A percentile compares a stretch with the other conserved stretches of the same genome.
These are phyloP conservation scores for Colletotrichum sojae DNA, from an alignment of 2,329 filamentous ascomycete species.

Conservation along the genomic window DNA sequence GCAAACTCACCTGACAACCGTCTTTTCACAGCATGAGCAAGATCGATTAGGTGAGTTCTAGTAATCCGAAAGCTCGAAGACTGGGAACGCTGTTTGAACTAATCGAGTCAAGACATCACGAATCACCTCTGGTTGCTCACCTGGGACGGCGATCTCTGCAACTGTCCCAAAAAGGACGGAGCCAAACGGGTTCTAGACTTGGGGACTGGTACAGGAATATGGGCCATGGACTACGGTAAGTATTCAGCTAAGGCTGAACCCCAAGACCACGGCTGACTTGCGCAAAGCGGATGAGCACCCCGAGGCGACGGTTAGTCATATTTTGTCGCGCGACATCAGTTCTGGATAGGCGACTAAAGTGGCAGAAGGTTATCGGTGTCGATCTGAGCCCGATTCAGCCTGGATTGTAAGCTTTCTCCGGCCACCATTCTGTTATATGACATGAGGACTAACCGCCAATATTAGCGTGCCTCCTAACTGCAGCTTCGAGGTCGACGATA, in stretches of 20 bases:
- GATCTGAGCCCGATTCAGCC: slow-evolving; percentile 55
- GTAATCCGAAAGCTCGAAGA: not conserved
- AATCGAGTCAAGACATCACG: slow-evolving; percentile 48
- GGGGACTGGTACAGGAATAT: slow-evolving; percentile 46
- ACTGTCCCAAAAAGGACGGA: slow-evolving; percentile 45
- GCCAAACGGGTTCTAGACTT: slow-evolving; percentile 43
- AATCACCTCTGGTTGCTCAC: slow-evolving; percentile 53
- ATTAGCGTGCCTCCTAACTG: slow-evolving; percentile 59
- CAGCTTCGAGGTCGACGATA: slow-evolving; percentile 57
- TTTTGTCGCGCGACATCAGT: too few relatives aligned
- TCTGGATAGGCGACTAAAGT: not conserved
- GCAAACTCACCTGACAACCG: not conserved
- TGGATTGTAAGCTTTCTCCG: slow-evolving; percentile 41
- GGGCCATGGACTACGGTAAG: slow-evolving; percentile 46
- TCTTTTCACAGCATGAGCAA: not conserved
- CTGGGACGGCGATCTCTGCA: slow-evolving; percentile 47
- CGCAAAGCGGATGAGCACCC: slow-evolving; percentile 48
- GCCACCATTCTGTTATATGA: too few relatives aligned
- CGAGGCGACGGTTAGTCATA: slow-evolving; percentile 44
- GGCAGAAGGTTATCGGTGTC: slow-evolving; percentile 45
- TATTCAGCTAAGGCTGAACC: too few relatives aligned
- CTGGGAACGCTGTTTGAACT: not conserved
- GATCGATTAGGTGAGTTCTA: slow-evolving; percentile 25
- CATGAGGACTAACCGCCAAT: not conserved
- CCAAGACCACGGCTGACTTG: slow-evolving; percentile 33